phyloP scores from a whole-genome alignment of 495 filamentous ascomycete genomes.

The Daldinia grandis region DNA sequence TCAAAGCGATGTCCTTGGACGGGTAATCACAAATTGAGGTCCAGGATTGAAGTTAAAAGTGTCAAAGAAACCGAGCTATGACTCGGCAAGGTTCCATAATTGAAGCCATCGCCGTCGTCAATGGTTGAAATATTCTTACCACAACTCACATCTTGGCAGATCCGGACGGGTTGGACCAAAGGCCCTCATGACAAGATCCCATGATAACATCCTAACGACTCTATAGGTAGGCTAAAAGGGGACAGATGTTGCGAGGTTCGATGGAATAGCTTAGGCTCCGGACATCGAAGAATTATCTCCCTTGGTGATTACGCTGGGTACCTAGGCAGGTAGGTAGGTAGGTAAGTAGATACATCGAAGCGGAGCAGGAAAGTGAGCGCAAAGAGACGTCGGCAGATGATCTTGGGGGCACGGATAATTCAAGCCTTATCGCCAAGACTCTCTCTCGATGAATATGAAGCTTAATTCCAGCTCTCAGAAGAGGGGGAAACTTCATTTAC shows the following conservation, averaged over 20 bases:
- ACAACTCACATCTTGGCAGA: constrained; percentile 28
- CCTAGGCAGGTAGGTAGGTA: constrained; percentile 11
- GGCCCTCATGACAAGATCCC: constrained; percentile 30
- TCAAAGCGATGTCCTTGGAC: constrained; percentile 36
- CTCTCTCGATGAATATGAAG: constrained; percentile 25
- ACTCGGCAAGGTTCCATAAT: constrained; percentile 12
- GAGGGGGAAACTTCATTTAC: constrained; percentile 30
- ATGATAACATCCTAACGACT: constrained; percentile 22
- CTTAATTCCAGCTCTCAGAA: constrained; percentile 32
- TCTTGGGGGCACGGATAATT: constrained; percentile 34
- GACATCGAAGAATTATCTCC: constrained; percentile 2
- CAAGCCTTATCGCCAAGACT: constrained; percentile 42
- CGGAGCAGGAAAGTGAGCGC: constrained; percentile 24
- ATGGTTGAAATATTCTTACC: constrained; percentile 21
- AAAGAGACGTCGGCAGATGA: constrained; percentile 33
- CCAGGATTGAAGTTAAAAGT: constrained; percentile 6
- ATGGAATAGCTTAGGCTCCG: constrained; percentile 11
- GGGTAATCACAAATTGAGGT: constrained; percentile 36
- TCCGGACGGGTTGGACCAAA: constrained; percentile 9
- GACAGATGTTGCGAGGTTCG: constrained; percentile 10
- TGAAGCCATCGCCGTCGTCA: constrained; percentile 27
- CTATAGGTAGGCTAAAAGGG: constrained; percentile 31
- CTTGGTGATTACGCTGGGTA: constrained; percentile 17
- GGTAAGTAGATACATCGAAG: constrained; percentile 20
- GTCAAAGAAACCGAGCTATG: constrained; percentile 5